phyloP scores from a whole-genome alignment of 1,139 yeast species.

The Debaryomycetaceae sp. region DNA sequence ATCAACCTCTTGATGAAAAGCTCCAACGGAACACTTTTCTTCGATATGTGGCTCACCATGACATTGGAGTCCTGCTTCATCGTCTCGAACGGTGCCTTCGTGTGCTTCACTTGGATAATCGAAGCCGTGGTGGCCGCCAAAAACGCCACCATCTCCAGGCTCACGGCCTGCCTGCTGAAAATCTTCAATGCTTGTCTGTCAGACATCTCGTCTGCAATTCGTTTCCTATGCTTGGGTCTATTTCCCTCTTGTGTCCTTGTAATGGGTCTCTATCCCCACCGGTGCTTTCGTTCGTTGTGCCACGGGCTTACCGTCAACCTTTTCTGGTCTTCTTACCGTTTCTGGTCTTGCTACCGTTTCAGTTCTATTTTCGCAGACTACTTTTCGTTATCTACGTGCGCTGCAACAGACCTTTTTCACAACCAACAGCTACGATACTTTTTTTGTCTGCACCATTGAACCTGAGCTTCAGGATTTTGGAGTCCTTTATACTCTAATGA shows the following conservation, averaged over 20 bases:
- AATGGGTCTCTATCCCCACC: no score
- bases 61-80: slow-evolving; percentile 11
- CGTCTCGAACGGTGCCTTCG: slow-evolving; percentile 18
- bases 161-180: slow-evolving; percentile 75
- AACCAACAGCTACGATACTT: not conserved
- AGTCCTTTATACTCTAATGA: not conserved
- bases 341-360: no score
- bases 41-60: slow-evolving; percentile 23
- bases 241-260: no score
- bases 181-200: slow-evolving; percentile 63
- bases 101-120: slow-evolving; percentile 57
- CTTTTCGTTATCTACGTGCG: not conserved
- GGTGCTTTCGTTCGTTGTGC: no score
- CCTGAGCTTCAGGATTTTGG: not conserved
- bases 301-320: no score
- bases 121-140: slow-evolving; percentile 78
- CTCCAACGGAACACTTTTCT: slow-evolving; percentile 35
- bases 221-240: no score
- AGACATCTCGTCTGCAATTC: no score
- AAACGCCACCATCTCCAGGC: slow-evolving; percentile 74
- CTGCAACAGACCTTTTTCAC: not conserved
- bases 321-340: no score
- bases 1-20: slow-evolving; percentile 71
- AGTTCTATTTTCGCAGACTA: no score
- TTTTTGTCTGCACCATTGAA: not conserved